phyloP scores from a whole-genome alignment of 768 basidiomycete species.

The Russula olivacea region DNA sequence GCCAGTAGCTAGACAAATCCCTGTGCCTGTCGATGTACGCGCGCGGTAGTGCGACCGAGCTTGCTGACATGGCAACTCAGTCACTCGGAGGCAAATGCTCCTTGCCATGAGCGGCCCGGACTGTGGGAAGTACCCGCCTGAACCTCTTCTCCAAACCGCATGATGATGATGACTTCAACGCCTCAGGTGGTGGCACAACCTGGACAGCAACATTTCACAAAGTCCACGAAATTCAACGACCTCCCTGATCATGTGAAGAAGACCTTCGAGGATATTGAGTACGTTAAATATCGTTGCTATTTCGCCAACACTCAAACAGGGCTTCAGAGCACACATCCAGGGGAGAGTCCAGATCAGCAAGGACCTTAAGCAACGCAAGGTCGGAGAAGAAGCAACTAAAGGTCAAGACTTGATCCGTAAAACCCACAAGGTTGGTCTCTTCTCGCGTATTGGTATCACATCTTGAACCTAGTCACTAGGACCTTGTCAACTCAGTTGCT shows the following conservation, averaged over 20 bases:
- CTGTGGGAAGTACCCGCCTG: no score
- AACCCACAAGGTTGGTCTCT: slow-evolving; percentile 53
- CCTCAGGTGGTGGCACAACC: slow-evolving; percentile 11
- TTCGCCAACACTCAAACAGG: slow-evolving; percentile 14
- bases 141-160: slow-evolving; percentile 3
- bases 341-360: slow-evolving; percentile 76
- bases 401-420: slow-evolving; percentile 62
- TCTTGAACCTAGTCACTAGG: slow-evolving; percentile 37
- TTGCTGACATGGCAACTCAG: no score
- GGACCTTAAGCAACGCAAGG: slow-evolving; percentile 67
- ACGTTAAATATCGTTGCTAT: slow-evolving; percentile 26
- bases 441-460: background rate
- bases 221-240: slow-evolving; percentile 76
- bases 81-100: no score
- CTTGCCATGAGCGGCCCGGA: no score
- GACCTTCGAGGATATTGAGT: slow-evolving; percentile 69
- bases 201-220: slow-evolving; percentile 40
- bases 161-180: background rate
- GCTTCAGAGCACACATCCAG: slow-evolving; percentile 58
- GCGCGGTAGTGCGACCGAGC: no score
- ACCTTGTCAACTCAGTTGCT: slow-evolving; percentile 54
- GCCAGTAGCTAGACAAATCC: background rate
- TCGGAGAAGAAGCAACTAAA: slow-evolving; percentile 68
- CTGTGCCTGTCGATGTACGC: no score
- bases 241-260: slow-evolving; percentile 63